Base-by-base conservation (phyloP, 768 basidiomycete species). In the Krasilnikovozyma curviuscula region DNA sequence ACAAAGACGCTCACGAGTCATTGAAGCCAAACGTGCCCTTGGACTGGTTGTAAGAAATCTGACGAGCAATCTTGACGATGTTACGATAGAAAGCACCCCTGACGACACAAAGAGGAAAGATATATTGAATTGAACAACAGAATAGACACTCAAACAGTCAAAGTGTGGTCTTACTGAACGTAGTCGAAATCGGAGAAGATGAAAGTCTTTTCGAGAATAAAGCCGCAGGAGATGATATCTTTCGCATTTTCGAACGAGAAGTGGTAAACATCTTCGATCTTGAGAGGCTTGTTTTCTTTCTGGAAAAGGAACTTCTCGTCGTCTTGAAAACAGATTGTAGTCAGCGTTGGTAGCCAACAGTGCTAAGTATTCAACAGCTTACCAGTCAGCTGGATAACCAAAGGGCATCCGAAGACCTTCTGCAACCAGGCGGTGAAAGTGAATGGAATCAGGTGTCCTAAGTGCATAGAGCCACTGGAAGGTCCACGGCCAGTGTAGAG, bases 271-370 rank as follows among this genome's bases (percentile, higher is more conserved):
- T 95, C 79, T 55, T 95, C 84, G 30, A 83, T 72, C 63, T 84
- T 89, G 51, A 93, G 74, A 27, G 62, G 62, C 51, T 62, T 62
- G 42, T 53, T 37, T 30, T 64, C 81, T 47, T 86, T 83, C 65
- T 97, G 91, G 74, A 98, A 93, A 40, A 98, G 66, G 70, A 97
- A 98, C 64, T 98, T 98, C 63, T 98, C 93, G 64, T 98, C 93
- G 59, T 98, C 93, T 84, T 56, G 5, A 14, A 28, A 16, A 14
- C 31, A 23, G 23, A 23, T 7, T 34, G 18, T 16, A 30, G 38
- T 21, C 24, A 39, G 31, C 44, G 3, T 21, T n/a, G n/a, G n/a
- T n/a, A n/a, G n/a, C 5, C 2, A 29, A 34, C 13, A 35, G 12
- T 19, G 18, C 4, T 35, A 19, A 6, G 9, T 8, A 25, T 39